Percentiles rank a stretch among this genome's conserved stretches.
Conservation (phyloP, 257 asterid species). For the Scutellaria minor region DNA sequence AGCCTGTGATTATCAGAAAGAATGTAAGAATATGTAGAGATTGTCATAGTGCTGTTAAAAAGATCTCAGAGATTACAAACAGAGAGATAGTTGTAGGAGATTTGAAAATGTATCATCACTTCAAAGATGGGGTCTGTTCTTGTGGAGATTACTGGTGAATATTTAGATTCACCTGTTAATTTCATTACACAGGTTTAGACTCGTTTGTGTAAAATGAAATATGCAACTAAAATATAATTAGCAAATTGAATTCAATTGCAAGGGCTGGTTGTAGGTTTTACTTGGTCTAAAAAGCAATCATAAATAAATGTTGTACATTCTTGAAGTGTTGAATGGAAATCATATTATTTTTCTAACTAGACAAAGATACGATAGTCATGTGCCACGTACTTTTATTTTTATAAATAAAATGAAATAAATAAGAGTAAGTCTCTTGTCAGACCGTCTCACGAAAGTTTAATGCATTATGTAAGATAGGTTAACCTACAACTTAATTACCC, state of each 20-base stretch:
- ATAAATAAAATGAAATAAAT: not conserved
- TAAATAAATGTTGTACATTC: not conserved
- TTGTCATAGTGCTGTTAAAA: constrained; percentile 61
- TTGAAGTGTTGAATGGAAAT: not conserved
- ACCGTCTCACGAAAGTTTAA: too few species aligned
- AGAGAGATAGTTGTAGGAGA: constrained; percentile 72
- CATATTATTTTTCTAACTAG: too few species aligned
- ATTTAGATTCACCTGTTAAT: too few species aligned
- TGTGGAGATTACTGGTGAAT: constrained; percentile 81
- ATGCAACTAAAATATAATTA: not conserved
- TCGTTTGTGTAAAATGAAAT: too few species aligned
- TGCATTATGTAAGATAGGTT: too few species aligned
- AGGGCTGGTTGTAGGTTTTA: not conserved
- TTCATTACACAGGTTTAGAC: too few species aligned
- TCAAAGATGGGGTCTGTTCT: constrained; percentile 59
- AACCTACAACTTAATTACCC: too few species aligned
- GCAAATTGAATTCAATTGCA: not conserved
- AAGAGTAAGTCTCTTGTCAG: too few species aligned
- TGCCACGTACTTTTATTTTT: constrained; percentile 27
- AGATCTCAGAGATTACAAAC: constrained; percentile 49
- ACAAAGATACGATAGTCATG: not conserved
- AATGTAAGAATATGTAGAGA: constrained; percentile 62
- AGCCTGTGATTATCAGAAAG: constrained; percentile 59
- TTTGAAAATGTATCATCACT: constrained; percentile 63
- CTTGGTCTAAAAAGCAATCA: not conserved